A percentile compares a stretch with the other conserved stretches of the same genome.
Evolutionary conservation across 2,329 filamentous ascomycete species (phyloP).

Genomic region (Arthrocladium fulminans): DNA sequence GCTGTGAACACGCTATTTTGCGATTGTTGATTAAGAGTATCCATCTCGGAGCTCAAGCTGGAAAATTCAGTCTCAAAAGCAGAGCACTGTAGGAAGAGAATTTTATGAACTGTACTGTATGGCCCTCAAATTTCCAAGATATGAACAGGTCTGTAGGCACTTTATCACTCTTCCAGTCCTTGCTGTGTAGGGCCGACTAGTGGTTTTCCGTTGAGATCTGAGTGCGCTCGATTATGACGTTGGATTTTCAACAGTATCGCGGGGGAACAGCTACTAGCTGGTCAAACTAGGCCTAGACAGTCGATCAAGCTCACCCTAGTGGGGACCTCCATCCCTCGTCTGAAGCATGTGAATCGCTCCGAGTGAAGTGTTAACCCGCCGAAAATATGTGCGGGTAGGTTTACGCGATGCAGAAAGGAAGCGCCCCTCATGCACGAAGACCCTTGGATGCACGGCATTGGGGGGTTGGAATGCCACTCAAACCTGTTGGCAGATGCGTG

Average conservation of each 20-base stretch:
- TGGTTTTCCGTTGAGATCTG: background rate
- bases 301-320: background rate
- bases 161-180: background rate
- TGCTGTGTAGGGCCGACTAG: slow-evolving; percentile 5
- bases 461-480: no score
- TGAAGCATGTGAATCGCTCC: slow-evolving; percentile 3
- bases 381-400: background rate
- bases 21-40: slow-evolving; percentile 3
- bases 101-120: background rate
- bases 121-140: background rate
- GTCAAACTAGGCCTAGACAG: background rate
- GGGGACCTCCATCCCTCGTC: background rate
- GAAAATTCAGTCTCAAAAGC: background rate
- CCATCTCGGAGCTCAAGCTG: background rate
- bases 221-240: background rate
- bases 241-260: slow-evolving; percentile 4
- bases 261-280: background rate
- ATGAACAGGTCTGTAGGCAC: background rate
- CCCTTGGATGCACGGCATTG: no score
- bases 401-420: background rate
- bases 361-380: background rate
- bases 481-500: no score
- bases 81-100: background rate
- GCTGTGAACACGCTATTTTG: background rate
- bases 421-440: background rate